A percentile compares a stretch with the other conserved stretches of the same genome.
Conservation (phyloP, 768 basidiomycete genomes). For the Russula brevipes region DNA sequence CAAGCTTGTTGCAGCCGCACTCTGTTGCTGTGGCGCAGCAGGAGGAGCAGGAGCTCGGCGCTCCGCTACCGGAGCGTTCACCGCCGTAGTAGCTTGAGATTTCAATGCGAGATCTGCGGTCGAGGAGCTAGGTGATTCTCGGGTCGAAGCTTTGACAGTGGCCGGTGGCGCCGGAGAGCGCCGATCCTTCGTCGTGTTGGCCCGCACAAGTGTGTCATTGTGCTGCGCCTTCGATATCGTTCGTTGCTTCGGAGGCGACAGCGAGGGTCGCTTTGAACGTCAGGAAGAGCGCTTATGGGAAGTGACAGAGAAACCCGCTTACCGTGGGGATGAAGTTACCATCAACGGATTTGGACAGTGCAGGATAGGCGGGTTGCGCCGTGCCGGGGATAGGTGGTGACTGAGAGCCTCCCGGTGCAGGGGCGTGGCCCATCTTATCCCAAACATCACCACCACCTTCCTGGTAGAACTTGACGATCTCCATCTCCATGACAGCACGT, state of each 20-base stretch:
- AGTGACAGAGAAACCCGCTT: slow-evolving; percentile 29
- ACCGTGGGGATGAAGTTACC: slow-evolving; percentile 55
- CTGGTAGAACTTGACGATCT: slow-evolving; percentile 98
- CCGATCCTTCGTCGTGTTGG: slow-evolving; percentile 65
- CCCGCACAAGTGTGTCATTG: slow-evolving; percentile 44
- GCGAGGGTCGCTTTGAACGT: slow-evolving; percentile 35
- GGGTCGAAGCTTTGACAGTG: slow-evolving; percentile 24
- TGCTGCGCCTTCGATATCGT: slow-evolving; percentile 39
- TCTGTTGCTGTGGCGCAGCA: slow-evolving; percentile 46
- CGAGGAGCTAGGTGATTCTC: slow-evolving; percentile 20
- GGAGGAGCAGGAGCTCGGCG: slow-evolving; percentile 35
- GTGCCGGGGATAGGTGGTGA: slow-evolving; percentile 20
- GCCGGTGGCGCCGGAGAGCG: slow-evolving; percentile 38
- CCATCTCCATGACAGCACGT: no score
- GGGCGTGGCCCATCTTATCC: slow-evolving; percentile 67
- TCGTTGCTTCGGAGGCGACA: slow-evolving; percentile 43
- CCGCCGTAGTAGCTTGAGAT: neutral
- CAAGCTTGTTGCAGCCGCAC: slow-evolving; percentile 58
- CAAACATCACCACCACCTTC: slow-evolving; percentile 76
- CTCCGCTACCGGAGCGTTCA: slow-evolving; percentile 4
- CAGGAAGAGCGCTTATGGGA: slow-evolving; percentile 13
- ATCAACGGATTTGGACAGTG: slow-evolving; percentile 38
- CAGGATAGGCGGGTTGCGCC: slow-evolving; percentile 13
- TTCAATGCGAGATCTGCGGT: slow-evolving; percentile 18
- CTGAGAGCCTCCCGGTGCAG: slow-evolving; percentile 27